phyloP scores from a whole-genome alignment of 2,329 filamentous ascomycete species.

The Claviceps sp. region DNA sequence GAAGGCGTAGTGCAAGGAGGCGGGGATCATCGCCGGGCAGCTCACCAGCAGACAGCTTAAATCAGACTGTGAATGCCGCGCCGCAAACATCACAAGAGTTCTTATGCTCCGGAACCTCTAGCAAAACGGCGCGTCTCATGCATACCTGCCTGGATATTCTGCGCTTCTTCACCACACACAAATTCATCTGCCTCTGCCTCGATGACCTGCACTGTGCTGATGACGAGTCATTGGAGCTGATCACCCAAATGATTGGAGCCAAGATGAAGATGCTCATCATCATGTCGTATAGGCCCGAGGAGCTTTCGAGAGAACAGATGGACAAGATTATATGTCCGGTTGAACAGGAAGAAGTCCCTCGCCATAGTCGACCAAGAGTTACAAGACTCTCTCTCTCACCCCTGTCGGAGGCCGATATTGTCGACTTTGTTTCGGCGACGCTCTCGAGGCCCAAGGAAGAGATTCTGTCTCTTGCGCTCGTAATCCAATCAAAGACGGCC shows the following conservation, averaged over 20 bases:
- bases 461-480: conserved; percentile 63
- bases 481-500: conserved; percentile 77
- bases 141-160: conserved; percentile 81
- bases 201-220: conserved; percentile 90
- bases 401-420: conserved; percentile 65
- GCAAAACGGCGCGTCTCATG: conserved; percentile 61
- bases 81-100: conserved; percentile 46
- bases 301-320: conserved; percentile 43
- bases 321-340: conserved; percentile 40
- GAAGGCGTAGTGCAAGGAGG: conserved; percentile 22
- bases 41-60: conserved; percentile 22
- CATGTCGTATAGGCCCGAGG: conserved; percentile 60
- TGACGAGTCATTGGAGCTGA: conserved; percentile 71
- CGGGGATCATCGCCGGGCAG: conserved; percentile 37
- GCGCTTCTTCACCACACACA: conserved; percentile 66
- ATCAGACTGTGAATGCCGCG: conserved; percentile 22
- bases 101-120: conserved; percentile 42
- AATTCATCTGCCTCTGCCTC: conserved; percentile 76
- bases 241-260: conserved; percentile 65
- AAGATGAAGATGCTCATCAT: conserved; percentile 74
- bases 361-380: conserved; percentile 37
- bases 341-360: conserved; percentile 36
- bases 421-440: conserved; percentile 70
- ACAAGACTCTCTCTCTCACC: conserved; percentile 62
- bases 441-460: conserved; percentile 62